Evolutionary conservation across 1,284 basidiomycete genomes (phyloP).

Genomic region (Caloboletus firmus): DNA sequence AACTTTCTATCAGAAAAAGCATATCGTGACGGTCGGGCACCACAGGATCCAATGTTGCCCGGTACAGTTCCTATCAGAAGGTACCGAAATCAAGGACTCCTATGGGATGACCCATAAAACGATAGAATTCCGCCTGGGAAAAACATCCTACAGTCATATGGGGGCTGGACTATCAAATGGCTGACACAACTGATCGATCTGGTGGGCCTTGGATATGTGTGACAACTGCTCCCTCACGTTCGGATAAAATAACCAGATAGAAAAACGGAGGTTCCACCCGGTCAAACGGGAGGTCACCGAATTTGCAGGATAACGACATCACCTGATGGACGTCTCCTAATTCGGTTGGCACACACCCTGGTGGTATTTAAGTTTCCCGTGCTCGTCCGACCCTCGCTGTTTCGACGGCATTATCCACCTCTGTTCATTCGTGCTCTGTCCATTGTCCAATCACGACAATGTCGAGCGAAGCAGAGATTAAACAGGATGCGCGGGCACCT

Average conservation of each 20-base stretch:
- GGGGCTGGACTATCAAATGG: neutral
- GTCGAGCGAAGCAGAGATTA: constrained; percentile 23
- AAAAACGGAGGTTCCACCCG: constrained; percentile 15
- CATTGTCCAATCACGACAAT: constrained; percentile 10
- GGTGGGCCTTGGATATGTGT: neutral
- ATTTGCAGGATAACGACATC: constrained; percentile 8
- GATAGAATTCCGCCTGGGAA: neutral
- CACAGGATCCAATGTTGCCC: neutral
- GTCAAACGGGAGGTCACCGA: neutral
- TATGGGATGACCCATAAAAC: neutral
- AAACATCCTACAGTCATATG: neutral
- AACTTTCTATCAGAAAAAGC: too few species aligned
- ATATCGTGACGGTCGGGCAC: too few species aligned
- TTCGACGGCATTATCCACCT: neutral
- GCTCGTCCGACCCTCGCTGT: neutral
- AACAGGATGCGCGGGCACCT: constrained; percentile 9
- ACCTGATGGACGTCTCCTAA: neutral
- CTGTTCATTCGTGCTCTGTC: neutral
- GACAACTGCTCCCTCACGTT: neutral
- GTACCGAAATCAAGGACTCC: neutral
- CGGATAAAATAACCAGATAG: constrained; percentile 7
- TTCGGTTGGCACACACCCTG: neutral
- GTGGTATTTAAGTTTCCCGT: constrained; percentile 21
- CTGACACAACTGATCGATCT: neutral
- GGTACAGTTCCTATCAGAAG: neutral